These are phyloP conservation scores for Musa itinerans DNA, from an alignment of 176 grass and related monocot species.

Conservation along the genomic window DNA sequence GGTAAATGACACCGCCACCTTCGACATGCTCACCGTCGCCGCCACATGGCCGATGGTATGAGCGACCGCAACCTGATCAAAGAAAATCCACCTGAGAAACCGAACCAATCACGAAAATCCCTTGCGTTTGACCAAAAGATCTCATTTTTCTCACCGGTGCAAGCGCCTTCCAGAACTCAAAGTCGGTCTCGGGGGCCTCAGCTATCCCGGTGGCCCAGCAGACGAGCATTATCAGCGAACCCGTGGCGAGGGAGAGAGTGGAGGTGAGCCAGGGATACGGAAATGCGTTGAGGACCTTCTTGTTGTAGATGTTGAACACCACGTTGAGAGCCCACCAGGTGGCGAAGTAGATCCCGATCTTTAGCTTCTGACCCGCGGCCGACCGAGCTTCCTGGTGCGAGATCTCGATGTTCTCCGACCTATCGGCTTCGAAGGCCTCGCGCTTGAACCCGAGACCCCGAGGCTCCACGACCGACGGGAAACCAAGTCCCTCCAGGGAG, in stretches of 20 bases:
- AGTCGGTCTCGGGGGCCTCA: background rate
- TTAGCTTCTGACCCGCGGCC: background rate
- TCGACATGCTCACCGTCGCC: background rate
- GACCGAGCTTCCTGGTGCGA: background rate
- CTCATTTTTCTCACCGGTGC: background rate
- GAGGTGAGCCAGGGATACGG: background rate
- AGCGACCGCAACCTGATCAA: background rate
- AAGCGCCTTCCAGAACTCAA: background rate
- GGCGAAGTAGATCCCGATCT: background rate
- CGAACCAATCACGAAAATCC: background rate
- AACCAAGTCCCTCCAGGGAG: background rate
- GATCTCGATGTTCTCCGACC: background rate
- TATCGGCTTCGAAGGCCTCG: background rate
- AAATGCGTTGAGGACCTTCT: background rate
- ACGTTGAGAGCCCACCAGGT: background rate
- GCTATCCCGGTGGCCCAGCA: background rate
- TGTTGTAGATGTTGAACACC: constrained; percentile 4
- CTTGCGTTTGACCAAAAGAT: background rate
- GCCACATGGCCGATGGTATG: background rate
- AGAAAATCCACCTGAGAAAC: too few species aligned
- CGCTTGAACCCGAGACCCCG: background rate
- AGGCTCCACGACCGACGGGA: background rate
- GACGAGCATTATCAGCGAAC: background rate
- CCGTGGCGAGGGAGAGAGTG: background rate
- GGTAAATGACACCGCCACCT: background rate